Percentiles rank a stretch among this genome's conserved stretches.
These are phyloP conservation scores for Acrasis kona DNA, from an alignment of 78 protist genomes.

Conservation along the genomic window DNA sequence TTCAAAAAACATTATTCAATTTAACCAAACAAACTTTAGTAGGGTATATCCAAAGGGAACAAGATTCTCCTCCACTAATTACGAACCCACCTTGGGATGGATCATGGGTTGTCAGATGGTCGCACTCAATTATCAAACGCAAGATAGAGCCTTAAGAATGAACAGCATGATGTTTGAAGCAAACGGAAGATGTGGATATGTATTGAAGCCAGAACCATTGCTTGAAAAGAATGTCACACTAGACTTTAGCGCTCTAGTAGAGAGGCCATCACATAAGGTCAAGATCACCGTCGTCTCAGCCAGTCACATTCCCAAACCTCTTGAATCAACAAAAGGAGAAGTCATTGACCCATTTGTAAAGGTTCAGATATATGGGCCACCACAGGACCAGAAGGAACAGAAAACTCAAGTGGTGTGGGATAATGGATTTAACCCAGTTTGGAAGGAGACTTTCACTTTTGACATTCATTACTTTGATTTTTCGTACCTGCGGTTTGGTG, in stretches of 20 bases:
- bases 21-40: neutral
- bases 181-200: conserved; percentile 22
- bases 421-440: conserved; percentile 39
- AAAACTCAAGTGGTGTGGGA: conserved; percentile 1
- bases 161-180: neutral
- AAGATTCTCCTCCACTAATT: neutral
- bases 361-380: neutral
- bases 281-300: neutral
- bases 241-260: neutral
- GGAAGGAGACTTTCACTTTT: conserved; percentile 1
- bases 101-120: conserved; percentile 15
- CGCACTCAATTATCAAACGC: conserved; percentile 29
- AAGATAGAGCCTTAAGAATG: conserved; percentile 13
- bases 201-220: conserved; percentile 13
- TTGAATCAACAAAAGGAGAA: neutral
- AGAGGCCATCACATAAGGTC: neutral
- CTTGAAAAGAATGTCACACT: neutral
- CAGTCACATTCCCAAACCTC: conserved; percentile 7
- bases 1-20: neutral
- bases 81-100: neutral
- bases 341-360: conserved; percentile 25
- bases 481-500: conserved; percentile 4
- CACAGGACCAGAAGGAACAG: no score
- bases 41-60: conserved; percentile 26
- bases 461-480: neutral